These are phyloP conservation scores for Colletotrichum abscissum DNA, from an alignment of 2,329 filamentous ascomycete genomes.

Conservation along the genomic window DNA sequence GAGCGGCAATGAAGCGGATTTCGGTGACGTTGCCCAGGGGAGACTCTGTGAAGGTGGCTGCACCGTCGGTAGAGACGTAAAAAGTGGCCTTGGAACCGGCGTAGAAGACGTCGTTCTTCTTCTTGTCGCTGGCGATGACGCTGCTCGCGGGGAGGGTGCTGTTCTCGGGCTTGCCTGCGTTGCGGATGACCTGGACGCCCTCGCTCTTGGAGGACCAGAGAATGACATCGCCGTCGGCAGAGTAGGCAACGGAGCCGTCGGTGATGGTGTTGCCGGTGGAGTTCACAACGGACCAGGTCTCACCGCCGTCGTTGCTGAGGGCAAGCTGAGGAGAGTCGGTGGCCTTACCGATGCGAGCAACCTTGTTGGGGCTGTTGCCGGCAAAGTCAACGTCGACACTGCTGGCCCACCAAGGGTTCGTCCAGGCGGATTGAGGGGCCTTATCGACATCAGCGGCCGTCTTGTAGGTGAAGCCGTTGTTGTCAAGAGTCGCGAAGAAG, in stretches of 20 bases:
- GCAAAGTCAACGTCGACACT: slow-evolving; percentile 61
- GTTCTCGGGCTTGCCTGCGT: slow-evolving; percentile 54
- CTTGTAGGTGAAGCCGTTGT: slow-evolving; percentile 62
- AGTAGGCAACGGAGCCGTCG: slow-evolving; percentile 60
- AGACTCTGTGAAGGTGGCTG: slow-evolving; percentile 54
- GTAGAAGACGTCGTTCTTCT: slow-evolving; percentile 64
- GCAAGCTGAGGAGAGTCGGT: slow-evolving; percentile 57
- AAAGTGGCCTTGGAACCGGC: slow-evolving; percentile 57
- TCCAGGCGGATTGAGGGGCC: slow-evolving; percentile 57
- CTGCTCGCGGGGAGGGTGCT: slow-evolving; percentile 58
- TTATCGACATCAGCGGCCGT: slow-evolving; percentile 50
- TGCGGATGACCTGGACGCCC: slow-evolving; percentile 55
- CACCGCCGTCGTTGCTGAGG: slow-evolving; percentile 61
- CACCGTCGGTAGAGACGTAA: slow-evolving; percentile 63
- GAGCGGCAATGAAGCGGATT: slow-evolving; percentile 66
- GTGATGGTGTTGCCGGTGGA: slow-evolving; percentile 56
- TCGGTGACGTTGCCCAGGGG: slow-evolving; percentile 52
- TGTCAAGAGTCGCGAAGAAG: slow-evolving; percentile 62
- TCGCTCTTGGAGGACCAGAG: slow-evolving; percentile 57
- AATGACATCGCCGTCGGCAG: slow-evolving; percentile 61
- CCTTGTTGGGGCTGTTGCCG: slow-evolving; percentile 55
- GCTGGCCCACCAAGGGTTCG: slow-evolving; percentile 57
- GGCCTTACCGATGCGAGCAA: slow-evolving; percentile 62
- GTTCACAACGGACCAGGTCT: slow-evolving; percentile 59
- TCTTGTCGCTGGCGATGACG: slow-evolving; percentile 65